Evolutionary conservation across 352 stramenopile genomes (phyloP), one percentile per base, ranked within the genome.

Genomic region (Phytophthora sojae): DNA sequence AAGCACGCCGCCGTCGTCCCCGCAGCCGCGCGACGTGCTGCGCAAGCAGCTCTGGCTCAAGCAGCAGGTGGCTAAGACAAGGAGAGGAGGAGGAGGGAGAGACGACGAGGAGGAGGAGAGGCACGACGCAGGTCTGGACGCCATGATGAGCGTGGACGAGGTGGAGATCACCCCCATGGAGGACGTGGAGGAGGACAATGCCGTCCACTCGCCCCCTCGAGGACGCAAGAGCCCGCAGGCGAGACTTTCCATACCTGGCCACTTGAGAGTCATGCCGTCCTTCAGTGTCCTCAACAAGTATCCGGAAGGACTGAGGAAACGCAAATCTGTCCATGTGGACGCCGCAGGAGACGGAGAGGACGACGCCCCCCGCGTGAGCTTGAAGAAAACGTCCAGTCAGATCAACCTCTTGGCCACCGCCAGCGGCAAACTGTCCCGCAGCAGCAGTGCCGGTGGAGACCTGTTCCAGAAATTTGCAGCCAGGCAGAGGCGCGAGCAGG

Each of bases 371-470:
- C 64, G 80, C 17, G 63, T 21, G 26, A 84, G 73, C 42, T 64
- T 94, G n/a, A 92, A 92, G 64, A 90, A 90, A 67, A 82, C 79
- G 29, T 91, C 80, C 30, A 94, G 86, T 67, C 79, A 91, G 45
- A 77, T 90, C 23, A 92, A 89, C 60, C 75, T 92, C 6, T 61
- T 89, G 58, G 75, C 62, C 9, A 50, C 58, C 2, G 71, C 64
- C 25, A 68, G 42, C 42, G 75, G 23, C 32, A 73, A 57, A 60
- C 29, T 76, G 29, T 60, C 65, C 7, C 71, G 74, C 6, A 78
- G 65, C 58, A 75, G 45, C 15, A 81, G 74, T 26, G 59, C 50
- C 26, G 37, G 21, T 50, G 66, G 70, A 61, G 61, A 67, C 19
- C 25, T 82, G 26, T 79, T 77, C 56, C 67, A 81, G 62, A 69